Percentiles rank a stretch among this genome's conserved stretches.
Evolutionary conservation across 164 flowering plant species (phyloP).

Genomic region (Aristolochia fimbriata): DNA sequence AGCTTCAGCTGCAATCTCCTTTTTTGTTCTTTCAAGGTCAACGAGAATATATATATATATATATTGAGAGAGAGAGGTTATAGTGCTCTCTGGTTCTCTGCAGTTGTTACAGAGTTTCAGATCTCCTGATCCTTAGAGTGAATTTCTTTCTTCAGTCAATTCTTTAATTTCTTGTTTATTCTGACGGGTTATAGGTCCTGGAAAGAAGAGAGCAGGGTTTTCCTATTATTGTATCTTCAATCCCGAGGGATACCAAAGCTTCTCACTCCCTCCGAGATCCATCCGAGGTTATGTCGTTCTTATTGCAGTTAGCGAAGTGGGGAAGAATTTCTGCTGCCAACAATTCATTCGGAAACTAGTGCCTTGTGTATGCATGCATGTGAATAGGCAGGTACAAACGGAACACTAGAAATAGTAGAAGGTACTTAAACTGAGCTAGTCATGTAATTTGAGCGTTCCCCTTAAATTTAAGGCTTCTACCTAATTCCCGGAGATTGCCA

Average conservation of each 20-base stretch:
- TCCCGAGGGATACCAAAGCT: conserved; percentile 77
- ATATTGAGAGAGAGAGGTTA: too few species aligned
- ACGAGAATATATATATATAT: too few species aligned
- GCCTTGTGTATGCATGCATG: not conserved
- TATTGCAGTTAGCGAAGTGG: conserved; percentile 6
- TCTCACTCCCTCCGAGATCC: conserved; percentile 77
- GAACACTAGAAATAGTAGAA: not conserved
- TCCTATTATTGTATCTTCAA: conserved; percentile 76
- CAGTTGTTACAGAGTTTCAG: not conserved
- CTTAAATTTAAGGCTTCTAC: not conserved
- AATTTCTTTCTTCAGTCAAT: too few species aligned
- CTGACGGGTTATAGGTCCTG: conserved; percentile 22
- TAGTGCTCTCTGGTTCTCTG: too few species aligned
- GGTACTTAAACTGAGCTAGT: not conserved
- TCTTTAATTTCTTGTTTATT: not conserved
- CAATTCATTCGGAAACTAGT: not conserved
- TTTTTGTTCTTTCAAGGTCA: too few species aligned
- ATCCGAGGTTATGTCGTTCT: conserved; percentile 33
- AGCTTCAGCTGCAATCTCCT: too few species aligned
- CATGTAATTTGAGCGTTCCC: not conserved
- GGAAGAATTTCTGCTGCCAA: conserved; percentile 1
- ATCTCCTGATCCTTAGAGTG: not conserved
- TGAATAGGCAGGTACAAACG: not conserved
- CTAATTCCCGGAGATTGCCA: not conserved
- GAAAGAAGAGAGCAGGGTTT: conserved; percentile 64